Evolutionary conservation across 345 rosid genomes (phyloP).

Genomic region (Combretum micranthum): DNA sequence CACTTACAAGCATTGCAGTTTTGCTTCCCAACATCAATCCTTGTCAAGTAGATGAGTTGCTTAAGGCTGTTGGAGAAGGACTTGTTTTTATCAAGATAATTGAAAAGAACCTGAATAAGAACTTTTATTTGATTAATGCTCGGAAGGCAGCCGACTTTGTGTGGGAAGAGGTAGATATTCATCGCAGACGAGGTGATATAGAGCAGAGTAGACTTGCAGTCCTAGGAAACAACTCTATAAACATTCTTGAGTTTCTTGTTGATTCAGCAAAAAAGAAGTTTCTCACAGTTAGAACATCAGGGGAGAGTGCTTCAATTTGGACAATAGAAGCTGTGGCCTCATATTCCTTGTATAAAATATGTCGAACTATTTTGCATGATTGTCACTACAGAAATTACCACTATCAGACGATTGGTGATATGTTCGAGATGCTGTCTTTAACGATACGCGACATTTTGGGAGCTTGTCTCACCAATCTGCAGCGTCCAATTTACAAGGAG

Average conservation of each 20-base stretch:
- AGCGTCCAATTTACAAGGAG: constrained; percentile 34
- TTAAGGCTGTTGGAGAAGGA: no score
- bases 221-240: constrained; percentile 19
- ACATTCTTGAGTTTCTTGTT: no score
- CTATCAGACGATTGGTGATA: constrained; percentile 15
- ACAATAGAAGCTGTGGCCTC: constrained; percentile 61
- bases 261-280: constrained; percentile 3
- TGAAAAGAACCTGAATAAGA: constrained; percentile 28
- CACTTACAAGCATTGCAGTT: no score
- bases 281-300: no score
- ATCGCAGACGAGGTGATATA: constrained; percentile 60
- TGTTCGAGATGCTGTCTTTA: constrained; percentile 32
- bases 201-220: constrained; percentile 49
- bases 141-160: constrained; percentile 45
- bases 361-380: constrained; percentile 44
- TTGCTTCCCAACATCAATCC: no score
- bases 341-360: constrained; percentile 70
- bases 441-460: constrained; percentile 59
- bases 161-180: constrained; percentile 64
- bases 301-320: constrained; percentile 37
- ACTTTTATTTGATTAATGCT: constrained; percentile 26
- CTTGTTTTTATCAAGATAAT: constrained; percentile 39
- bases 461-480: constrained; percentile 73
- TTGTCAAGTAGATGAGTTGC: constrained; percentile 21
- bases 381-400: constrained; percentile 14